These are phyloP conservation scores for Candida bentonensis DNA, from an alignment of 805 yeast genomes.

Conservation along the genomic window DNA sequence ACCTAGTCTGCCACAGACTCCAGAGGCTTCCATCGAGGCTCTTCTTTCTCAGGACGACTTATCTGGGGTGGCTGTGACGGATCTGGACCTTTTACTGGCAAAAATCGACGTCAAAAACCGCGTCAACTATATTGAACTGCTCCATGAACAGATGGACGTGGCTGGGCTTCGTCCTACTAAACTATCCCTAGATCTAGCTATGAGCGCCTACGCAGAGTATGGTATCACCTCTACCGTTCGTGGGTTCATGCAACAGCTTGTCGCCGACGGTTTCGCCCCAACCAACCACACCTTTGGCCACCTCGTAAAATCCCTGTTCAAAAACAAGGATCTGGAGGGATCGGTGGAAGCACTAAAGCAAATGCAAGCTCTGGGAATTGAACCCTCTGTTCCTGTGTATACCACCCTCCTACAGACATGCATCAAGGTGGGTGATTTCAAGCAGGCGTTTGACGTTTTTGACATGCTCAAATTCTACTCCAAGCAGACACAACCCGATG, in stretches of 20 bases:
- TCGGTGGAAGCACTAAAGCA: slow-evolving; percentile 12
- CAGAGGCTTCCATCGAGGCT: not conserved
- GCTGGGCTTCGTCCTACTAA: slow-evolving; percentile 9
- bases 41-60: not conserved
- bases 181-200: slow-evolving; percentile 14
- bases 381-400: slow-evolving; percentile 25
- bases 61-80: not conserved
- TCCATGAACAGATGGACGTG: slow-evolving; percentile 14
- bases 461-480: slow-evolving; percentile 77
- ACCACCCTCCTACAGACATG: slow-evolving; percentile 49
- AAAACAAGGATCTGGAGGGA: slow-evolving; percentile 13
- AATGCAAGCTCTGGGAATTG: slow-evolving; percentile 13
- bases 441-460: slow-evolving; percentile 59
- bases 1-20: not conserved
- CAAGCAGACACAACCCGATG: slow-evolving; percentile 48
- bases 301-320: slow-evolving; percentile 19
- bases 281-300: slow-evolving; percentile 19
- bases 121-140: not conserved
- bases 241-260: slow-evolving; percentile 11
- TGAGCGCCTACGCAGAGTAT: slow-evolving; percentile 21
- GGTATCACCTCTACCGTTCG: slow-evolving; percentile 10
- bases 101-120: not conserved
- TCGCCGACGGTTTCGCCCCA: slow-evolving; percentile 11
- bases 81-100: not conserved
- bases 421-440: slow-evolving; percentile 33